Percentiles rank a stretch among this genome's conserved stretches.
These are phyloP conservation scores for Cystofilobasidium bisporidii DNA, from an alignment of 768 basidiomycete species.

Conservation along the genomic window DNA sequence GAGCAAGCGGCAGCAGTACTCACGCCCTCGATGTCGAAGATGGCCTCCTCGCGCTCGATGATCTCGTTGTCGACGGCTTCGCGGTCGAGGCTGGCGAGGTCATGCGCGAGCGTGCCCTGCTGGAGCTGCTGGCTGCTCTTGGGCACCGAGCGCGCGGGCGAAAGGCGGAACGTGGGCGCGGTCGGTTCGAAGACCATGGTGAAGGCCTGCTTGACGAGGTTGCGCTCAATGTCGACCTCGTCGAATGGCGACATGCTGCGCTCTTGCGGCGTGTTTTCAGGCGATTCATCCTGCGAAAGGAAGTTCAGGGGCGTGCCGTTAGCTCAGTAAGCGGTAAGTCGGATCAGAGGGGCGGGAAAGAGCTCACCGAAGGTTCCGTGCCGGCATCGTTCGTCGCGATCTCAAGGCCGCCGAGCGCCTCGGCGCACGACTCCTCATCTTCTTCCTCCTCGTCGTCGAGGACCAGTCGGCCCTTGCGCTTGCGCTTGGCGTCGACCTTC, in stretches of 20 bases:
- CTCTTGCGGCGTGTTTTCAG: neutral
- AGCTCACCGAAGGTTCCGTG: neutral
- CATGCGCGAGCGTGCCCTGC: neutral
- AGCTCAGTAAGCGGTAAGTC: neutral
- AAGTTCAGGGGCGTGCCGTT: neutral
- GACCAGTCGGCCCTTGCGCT: neutral
- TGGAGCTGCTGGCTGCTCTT: neutral
- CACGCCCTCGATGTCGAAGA: conserved; percentile 20
- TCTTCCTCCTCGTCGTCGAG: neutral
- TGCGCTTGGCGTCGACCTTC: neutral
- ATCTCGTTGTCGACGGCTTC: conserved; percentile 12
- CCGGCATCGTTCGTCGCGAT: neutral
- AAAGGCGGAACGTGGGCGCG: neutral
- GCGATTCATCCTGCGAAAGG: neutral
- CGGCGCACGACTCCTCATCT: neutral
- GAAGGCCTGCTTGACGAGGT: neutral
- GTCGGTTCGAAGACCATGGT: neutral
- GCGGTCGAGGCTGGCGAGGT: neutral
- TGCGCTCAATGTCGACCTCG: neutral
- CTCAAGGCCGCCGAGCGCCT: neutral
- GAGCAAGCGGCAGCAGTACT: neutral
- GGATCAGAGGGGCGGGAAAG: neutral
- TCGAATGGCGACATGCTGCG: neutral
- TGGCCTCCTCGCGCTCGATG: conserved; percentile 9
- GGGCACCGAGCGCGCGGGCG: neutral